Base-by-base conservation (phyloP, 208 protist genomes). In the Sergeia podlipaevii region DNA sequence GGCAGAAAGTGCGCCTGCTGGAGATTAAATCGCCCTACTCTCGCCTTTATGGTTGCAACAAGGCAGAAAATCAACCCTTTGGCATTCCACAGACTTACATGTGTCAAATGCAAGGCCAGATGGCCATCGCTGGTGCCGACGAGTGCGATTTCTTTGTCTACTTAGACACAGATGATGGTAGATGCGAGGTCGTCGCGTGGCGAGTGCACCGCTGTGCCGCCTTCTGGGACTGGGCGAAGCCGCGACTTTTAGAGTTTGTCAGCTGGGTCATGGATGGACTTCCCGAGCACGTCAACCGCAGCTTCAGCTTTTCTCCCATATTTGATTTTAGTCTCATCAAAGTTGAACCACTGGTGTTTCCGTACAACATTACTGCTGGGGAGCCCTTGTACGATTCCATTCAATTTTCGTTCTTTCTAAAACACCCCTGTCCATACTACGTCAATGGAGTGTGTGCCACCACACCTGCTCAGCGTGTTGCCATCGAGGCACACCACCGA, bases 141-240 rank as follows among this genome's bases (percentile, higher is more conserved):
- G 77, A 89, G 56, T 96, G 89, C 66, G 89, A 96, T 53, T 96
- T 96, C 36, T 96, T 96, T 46, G 80, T 93, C n/a, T 96, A 84
- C 54, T 53, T 96, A 3, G 75, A 93, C 44, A 23, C 62, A 7
- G 72, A 69, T 0, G 3, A 23, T 6, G n/a, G n/a, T n/a, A n/a
- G n/a, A n/a, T 82, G 72, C 39, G 68, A 87, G 63, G 83, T 91
- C 3, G 76, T 83, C 60, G 80, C 64, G 11, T 93, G 85, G 86
- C 74, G 89, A 13, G 89, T 96, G 47, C 45, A 70, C 1, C 70
- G 81, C 18, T 82, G 70, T 20, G 51, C 29, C 2, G 71, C 69
- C 23, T 96, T 93, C 38, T 96, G 89, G 85, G 34, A 49, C 2
- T 96, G 85, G 84, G 89, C 89, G 1, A 46, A 79, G 37, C 85